Base-by-base conservation (phyloP, 768 basidiomycete genomes). In the Wakefieldia striispora region DNA sequence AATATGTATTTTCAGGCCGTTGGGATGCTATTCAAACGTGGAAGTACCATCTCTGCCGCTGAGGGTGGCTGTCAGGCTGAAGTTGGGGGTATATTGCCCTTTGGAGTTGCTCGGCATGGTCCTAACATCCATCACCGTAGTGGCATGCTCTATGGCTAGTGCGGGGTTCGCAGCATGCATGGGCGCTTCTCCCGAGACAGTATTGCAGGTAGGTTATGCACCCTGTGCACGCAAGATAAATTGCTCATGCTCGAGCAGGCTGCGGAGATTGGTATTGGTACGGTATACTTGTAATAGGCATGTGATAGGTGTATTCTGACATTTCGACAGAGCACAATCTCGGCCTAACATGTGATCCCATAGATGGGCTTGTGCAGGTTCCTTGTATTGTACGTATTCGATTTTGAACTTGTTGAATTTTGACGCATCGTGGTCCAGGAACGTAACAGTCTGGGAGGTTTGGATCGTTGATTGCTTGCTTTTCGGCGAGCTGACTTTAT, bases 61-160 rank as follows among this genome's bases (percentile, higher is more conserved):
- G 95, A 98, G 70, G 95, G 95, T 17, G 93, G 85, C 11, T 95
- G 93, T 66, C 91, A 93, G 72, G 93, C 93, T 17, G 93, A 95
- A 72, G 95, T 98, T 4, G 95, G 95, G 66, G 88, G 88, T 87
- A 62, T 26, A 72, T 60, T 35, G 17, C 29, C 34, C 17, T 24
- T 20, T 11, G 14, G 12, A n/a, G 17, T 11, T 49, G 29, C 38
- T 49, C 16, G 20, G 12, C 39, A 35, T 29, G 19, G 21, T 31
- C 24, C 40, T 51, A 24, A 52, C 44, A 33, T 23, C 21, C n/a
- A 47, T 34, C 24, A 23, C 51, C 24, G 26, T 46, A 81, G 95
- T 97, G 36, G 95, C 95, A 2, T 92, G 91, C 62, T 91, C 92
- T 4, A 97, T 97, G 95, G 95, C 94, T 0, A 86, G 86, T 46